Evolutionary conservation across 495 filamentous ascomycete species (phyloP), one percentile per base, ranked within the genome.

Genomic region (Copromyces sp.): DNA sequence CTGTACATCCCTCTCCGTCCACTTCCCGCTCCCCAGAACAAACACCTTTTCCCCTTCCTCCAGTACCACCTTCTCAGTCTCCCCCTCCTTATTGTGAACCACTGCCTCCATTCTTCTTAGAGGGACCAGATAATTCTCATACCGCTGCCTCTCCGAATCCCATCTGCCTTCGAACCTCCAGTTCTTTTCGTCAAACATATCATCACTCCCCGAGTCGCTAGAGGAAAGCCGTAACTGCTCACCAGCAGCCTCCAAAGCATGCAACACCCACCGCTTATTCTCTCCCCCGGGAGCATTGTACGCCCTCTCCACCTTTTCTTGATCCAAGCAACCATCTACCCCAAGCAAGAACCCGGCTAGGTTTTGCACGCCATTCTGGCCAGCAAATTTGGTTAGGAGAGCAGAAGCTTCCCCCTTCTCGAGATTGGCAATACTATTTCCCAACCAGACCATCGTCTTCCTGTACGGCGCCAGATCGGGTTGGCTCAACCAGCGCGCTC

Each of bases 111-210:
- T 12, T 12, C 35, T 17, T 17, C 35, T 29, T 1, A 16, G 24
- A 0, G 74, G 40, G 12, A 73, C 68, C 14, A 75, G 35, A 45
- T 73, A 75, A 16, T 53, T 75, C 61, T 73, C 40, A 42, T 73
- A 75, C 5, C 69, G 71, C 61, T 70, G 72, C 9, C 39, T 39
- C 8, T 69, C 71, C 12, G 29, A 32, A 16, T 71, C 44, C 74
- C 74, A 75, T 17, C 42, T 39, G 0, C 74, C 74, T 14, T 73
- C 69, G 40, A 75, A 75, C 16, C 41, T 61, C 74, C 74, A 75
- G 11, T 73, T 73, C 1, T 65, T 16, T 11, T 59, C 71, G 0
- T 38, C 59, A 17, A 75, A 39, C 16, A 75, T 12, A 42, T 70
- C 70, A 42, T 70, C 70, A 47, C 68, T 42, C 4, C 70, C 69